Base-by-base conservation (phyloP, 768 basidiomycete species). In the Boletus reticuloceps region DNA sequence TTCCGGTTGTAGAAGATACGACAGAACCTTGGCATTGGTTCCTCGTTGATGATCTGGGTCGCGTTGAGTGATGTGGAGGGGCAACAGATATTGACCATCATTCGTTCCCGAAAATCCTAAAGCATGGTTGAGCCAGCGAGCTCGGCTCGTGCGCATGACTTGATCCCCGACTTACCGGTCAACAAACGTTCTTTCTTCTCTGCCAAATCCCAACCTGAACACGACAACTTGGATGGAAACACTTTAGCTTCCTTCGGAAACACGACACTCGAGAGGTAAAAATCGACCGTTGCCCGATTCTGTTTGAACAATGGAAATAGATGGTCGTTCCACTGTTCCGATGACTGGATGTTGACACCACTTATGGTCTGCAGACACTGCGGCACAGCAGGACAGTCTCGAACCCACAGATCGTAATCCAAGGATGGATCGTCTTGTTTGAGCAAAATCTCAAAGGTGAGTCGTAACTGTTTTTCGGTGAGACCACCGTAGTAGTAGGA, bases 1-100 rank as follows among this genome's bases (percentile, higher is more conserved):
- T 51, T 67, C 53, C 27, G 58, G 62, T 17, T 61, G 71, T 2
- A 75, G 50, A 12, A 74, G 62, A 27, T 71, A 67, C 0, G 63
- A 51, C 10, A 73, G 52, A 51, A 66, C 60, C 61, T 69, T 70
- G 0, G 82, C 82, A 43, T 81, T 83, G 5, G 81, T 83, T 32
- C 72, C 66, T 6, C 55, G 63, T 31, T 72, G 71, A 38, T 62
- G 63, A 17, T 58, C 52, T 1, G 61, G 58, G 42, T 72, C 73
- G 7, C 47, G 60, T 43, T 73, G 72, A 2, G 52, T 47, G 9
- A 77, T 74, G 7, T 73, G 65, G 2, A 66, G 55, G 0, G 76
- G 76, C 14, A 76, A 51, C 6, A 67, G 60, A 54, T 82, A 79
- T 22, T 65, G 71, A 1, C 66, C 64, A 36, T 77, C 74, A 9